A percentile compares a stretch with the other conserved stretches of the same genome.
phyloP scores from a whole-genome alignment of 202 grass and related monocot genomes.

The Setaria viridis region DNA sequence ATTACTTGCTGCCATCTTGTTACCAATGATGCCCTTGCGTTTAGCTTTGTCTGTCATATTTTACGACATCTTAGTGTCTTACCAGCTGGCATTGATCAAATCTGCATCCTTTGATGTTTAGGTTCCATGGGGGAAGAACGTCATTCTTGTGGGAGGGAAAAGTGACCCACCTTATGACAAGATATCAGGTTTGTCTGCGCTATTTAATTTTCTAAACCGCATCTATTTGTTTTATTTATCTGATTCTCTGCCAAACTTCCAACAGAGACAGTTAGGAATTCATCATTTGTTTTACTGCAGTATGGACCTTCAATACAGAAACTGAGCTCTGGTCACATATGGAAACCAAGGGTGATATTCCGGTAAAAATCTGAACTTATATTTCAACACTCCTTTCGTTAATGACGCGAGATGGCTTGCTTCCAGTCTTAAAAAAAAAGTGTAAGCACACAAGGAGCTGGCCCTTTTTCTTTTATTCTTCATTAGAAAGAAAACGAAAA shows the following conservation, averaged over 20 bases:
- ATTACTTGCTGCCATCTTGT: slow-evolving; percentile 77
- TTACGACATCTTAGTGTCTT: background rate
- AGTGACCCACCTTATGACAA: slow-evolving; percentile 79
- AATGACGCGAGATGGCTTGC: too few species aligned
- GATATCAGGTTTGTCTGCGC: slow-evolving; percentile 71
- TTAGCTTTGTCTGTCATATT: slow-evolving; percentile 1
- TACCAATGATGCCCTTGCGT: slow-evolving; percentile 68
- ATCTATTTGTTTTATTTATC: slow-evolving; percentile 21
- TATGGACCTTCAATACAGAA: slow-evolving; percentile 89
- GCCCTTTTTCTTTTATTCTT: too few species aligned
- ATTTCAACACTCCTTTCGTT: slow-evolving; percentile 10
- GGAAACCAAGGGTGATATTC: slow-evolving; percentile 92
- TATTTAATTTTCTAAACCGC: slow-evolving; percentile 30
- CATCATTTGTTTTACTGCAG: slow-evolving; percentile 68
- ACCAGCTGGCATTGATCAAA: background rate
- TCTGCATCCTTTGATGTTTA: slow-evolving; percentile 34
- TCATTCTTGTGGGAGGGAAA: slow-evolving; percentile 95
- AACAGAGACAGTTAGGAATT: slow-evolving; percentile 37
- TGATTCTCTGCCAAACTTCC: slow-evolving; percentile 44
- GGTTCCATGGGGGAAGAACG: slow-evolving; percentile 92
- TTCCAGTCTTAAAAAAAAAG: too few species aligned
- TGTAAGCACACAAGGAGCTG: too few species aligned
- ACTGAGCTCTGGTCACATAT: slow-evolving; percentile 76
- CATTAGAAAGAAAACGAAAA: background rate
- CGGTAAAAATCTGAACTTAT: slow-evolving; percentile 57